phyloP scores from a whole-genome alignment of 306 rosid species.

The Quercus cerris region DNA sequence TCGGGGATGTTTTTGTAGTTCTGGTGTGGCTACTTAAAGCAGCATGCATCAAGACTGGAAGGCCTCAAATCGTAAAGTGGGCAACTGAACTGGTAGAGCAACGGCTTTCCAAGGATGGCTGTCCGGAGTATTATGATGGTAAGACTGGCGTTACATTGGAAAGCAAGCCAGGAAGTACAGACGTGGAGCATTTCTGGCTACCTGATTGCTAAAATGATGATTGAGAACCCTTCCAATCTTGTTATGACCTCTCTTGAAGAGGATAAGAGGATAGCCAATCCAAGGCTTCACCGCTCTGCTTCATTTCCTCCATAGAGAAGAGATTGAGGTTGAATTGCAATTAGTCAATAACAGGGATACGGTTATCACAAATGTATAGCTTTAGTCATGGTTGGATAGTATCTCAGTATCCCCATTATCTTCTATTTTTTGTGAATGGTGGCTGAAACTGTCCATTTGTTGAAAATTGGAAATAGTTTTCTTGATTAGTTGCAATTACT shows the following conservation, averaged over 20 bases:
- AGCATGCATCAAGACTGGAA: conserved; percentile 21
- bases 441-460: not conserved
- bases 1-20: conserved; percentile 4
- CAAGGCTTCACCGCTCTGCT: conserved; percentile 9
- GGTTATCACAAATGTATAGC: not conserved
- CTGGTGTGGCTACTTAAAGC: conserved; percentile 29
- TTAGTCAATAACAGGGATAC: not conserved
- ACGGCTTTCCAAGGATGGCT: conserved; percentile 18
- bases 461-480: not conserved
- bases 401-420: not conserved
- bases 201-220: conserved; percentile 23
- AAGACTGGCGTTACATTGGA: conserved; percentile 15
- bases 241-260: conserved; percentile 5
- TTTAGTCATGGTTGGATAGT: no score
- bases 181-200: conserved; percentile 22
- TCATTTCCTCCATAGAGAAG: not conserved
- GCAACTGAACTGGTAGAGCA: conserved; percentile 22
- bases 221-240: conserved; percentile 15
- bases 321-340: not conserved
- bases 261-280: conserved; percentile 5
- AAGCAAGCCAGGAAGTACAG: conserved; percentile 21
- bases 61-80: conserved; percentile 11
- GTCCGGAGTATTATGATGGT: conserved; percentile 28
- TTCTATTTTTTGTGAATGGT: not conserved
- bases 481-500: not conserved